Evolutionary conservation across 768 basidiomycete species (phyloP), one percentile per base, ranked within the genome.

Genomic region (Tulasnella sp.): DNA sequence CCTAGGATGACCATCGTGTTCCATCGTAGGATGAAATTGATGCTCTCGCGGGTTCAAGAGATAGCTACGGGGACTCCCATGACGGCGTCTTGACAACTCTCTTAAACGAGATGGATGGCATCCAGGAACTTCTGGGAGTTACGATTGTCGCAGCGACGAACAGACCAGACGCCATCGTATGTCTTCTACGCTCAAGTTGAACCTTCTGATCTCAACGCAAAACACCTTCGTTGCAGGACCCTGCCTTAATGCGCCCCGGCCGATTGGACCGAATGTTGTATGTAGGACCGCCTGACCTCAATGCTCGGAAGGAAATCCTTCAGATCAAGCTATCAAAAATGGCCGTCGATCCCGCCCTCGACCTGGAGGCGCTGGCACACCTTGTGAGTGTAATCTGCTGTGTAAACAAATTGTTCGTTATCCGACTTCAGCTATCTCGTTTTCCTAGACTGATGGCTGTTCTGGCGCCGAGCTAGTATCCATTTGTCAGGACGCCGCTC

Each of bases 41-140:
- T 81, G 96, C 96, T 0, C 87, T 99, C 0, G 96, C 93, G 1
- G 89, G 90, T 0, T 90, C 94, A 0, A 89, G 97, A 39, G 81
- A 84, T 0, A 87, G 88, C 2, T 88, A 89, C 67, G 82, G 81
- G 8, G 88, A 89, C 6, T 83, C 85, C 0, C 92, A 95, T 79
- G 92, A 94, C 79, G 96, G 97, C 9, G 94, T 98, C 15, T 86
- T 99, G 9, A 96, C 96, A 1, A 97, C 91, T 77, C 85, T 99
- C 15, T 82, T 99, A 75, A 99, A 97, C 81, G 97, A 99, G 82
- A 99, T 99, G 95, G 97, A 99, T 81, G 97, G 97, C 25, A 93
- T 99, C 0, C 94, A 98, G 83, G 95, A 97, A 83, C 86, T 99
- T 25, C 85, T 92, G 22, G 96, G 96, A 0, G 97, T 99, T n/a